Conservation (phyloP, 2,329 filamentous ascomycete genomes). For the Onygenales sp. region DNA sequence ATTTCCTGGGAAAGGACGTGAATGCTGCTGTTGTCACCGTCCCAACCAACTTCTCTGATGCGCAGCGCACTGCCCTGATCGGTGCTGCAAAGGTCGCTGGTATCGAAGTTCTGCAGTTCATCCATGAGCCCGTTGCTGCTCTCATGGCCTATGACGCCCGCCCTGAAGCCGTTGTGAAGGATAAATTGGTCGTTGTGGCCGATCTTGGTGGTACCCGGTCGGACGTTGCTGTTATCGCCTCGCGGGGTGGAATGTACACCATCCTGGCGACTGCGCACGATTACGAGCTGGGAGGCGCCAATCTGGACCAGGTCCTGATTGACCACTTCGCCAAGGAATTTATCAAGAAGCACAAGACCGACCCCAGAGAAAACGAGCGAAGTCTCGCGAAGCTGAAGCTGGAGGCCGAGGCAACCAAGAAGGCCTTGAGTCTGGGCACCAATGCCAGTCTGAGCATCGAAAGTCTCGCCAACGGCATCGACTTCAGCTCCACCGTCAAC, state of each 20-base stretch:
- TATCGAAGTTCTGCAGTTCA: constrained; percentile 84
- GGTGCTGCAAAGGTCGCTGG: constrained; percentile 70
- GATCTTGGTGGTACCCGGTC: constrained; percentile 89
- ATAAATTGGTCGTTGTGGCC: constrained; percentile 86
- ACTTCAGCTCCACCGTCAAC: constrained; percentile 90
- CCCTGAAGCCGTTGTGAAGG: constrained; percentile 60
- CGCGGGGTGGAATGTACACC: constrained; percentile 91
- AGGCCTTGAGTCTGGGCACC: constrained; percentile 76
- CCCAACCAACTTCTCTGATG: constrained; percentile 84
- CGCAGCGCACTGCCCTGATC: constrained; percentile 71
- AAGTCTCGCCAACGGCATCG: constrained; percentile 76
- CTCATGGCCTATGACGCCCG: constrained; percentile 86
- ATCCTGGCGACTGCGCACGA: constrained; percentile 89
- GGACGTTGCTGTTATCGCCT: constrained; percentile 83
- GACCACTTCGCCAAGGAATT: constrained; percentile 99
- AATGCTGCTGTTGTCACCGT: constrained; percentile 92
- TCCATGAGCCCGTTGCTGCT: constrained; percentile 82
- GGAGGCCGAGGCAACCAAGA: constrained; percentile 86
- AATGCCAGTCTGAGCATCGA: constrained; percentile 91
- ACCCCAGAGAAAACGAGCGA: constrained; percentile 71
- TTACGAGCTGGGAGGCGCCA: constrained; percentile 80
- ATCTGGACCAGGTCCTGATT: constrained; percentile 82
- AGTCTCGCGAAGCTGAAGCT: constrained; percentile 85
- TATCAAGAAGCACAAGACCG: constrained; percentile 87
- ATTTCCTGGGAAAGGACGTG: constrained; percentile 87